Evolutionary conservation across 257 asterid species (phyloP), one percentile per base, ranked within the genome.

Genomic region (Gentiana straminea): DNA sequence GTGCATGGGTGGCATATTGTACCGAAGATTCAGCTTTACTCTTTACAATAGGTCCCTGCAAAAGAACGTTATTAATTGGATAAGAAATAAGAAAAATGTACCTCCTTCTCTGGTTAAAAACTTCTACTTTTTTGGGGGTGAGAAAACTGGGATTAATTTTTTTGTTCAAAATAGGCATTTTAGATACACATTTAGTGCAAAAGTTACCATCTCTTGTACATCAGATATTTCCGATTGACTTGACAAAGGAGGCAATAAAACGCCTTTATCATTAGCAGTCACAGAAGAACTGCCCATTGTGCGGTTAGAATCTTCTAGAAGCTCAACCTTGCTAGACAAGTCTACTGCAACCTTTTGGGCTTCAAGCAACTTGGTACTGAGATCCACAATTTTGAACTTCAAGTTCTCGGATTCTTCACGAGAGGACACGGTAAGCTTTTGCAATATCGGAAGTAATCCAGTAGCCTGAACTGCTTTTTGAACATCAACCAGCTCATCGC

Each of bases 211-310:
- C 57, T 85, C 97, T 59, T 84, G 97, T 57, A 83, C 76, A 74
- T 92, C 98, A 37, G 97, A 83, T 76, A 92, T 88, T 89, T 92
- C 98, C 51, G 95, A 71, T 64, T 70, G 79, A 62, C 78, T 24
- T 72, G 90, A 67, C 71, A 76, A 61, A 63, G 84, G 65, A 61
- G 69, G 55, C 60, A 62, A 57, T n/a, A 79, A 74, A 64, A 73
- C 56, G 65, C 71, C 81, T 72, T 83, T 79, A 65, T 81, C 95
- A 75, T 78, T 81, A 64, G 56, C 72, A 33, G 67, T 65, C 63
- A 85, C 97, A 10, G 79, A 65, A 52, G 70, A 70, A 70, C 61
- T 37, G 57, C 10, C 77, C 67, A 68, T 68, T 52, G 49, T 55
- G 61, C 72, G 89, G 73, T 46, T 75, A 54, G 89, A 76, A 59